Base-by-base conservation (phyloP, 2,329 filamentous ascomycete species). In the Monilinia aucupariae region DNA sequence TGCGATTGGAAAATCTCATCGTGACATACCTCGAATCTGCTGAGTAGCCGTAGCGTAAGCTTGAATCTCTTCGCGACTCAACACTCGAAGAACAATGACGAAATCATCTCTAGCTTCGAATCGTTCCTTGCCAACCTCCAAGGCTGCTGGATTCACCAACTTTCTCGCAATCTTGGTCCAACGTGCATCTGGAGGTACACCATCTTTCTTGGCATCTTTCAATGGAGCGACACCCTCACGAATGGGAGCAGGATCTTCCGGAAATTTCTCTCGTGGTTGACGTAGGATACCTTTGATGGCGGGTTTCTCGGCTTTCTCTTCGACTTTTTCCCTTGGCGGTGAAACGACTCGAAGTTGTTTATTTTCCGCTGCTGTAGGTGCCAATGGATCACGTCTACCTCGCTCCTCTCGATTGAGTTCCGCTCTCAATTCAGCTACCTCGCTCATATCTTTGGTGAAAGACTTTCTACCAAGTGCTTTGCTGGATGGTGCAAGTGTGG, bases 141-240 rank as follows among this genome's bases (percentile, higher is more conserved):
- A 78, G 0, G 92, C 92, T 69, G 93, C 89, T 0, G 92, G 92
- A 69, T 96, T 97, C 70, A 97, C 92, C 62, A 96, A 82, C 68
- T 88, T 86, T 63, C 92, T 86, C 73, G 89, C 90, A 72, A 97
- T 92, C 78, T 94, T 96, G 53, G 92, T 97, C 92, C 92, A 97
- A 61, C 91, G 85, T 41, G 92, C 92, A 63, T 89, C 90, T 0
- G 86, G 77, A 0, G 89, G 89, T 39, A 91, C 90, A 47, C 90
- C 88, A 66, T 87, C 85, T 73, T 86, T 86, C 75, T 88, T 86
- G 55, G 90, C 87, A 73, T 96, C 91, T 76, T 96, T 96, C 72
- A 96, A 84, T n/a, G 92, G 92, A 2, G 92, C 92, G 8, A 96
- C 93, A 20, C 92, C 93, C 74, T 97, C 93, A 25, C 92, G 85